These are phyloP conservation scores for Penicillium odoratum DNA, from an alignment of 495 filamentous ascomycete species.

Conservation along the genomic window DNA sequence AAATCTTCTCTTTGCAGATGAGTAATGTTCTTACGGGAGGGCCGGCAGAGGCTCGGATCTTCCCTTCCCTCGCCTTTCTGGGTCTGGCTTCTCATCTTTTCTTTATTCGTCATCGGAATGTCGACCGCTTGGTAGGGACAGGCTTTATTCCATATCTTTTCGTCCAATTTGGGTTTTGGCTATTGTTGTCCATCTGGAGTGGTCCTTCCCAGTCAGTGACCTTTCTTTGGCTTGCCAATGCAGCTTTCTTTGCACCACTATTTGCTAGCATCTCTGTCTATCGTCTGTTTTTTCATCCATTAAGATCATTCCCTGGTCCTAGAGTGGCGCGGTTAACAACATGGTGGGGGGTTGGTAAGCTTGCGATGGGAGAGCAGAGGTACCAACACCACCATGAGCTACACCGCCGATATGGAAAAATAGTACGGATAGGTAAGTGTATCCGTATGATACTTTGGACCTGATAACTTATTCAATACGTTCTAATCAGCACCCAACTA, in stretches of 20 bases:
- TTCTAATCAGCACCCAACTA: conserved; percentile 3
- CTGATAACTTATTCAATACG: neutral
- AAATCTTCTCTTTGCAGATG: neutral
- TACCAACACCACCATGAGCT: conserved; percentile 8
- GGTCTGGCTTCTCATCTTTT: conserved; percentile 9
- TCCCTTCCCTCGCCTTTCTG: conserved; percentile 1
- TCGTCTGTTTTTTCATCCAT: conserved; percentile 2
- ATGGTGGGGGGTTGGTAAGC: conserved; percentile 5
- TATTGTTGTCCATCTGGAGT: neutral
- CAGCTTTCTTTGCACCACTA: conserved; percentile 2
- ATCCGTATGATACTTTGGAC: neutral
- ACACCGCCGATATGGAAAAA: conserved; percentile 6
- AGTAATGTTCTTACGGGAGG: neutral
- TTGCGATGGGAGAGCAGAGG: neutral
- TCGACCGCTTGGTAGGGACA: conserved; percentile 2
- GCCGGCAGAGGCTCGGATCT: neutral
- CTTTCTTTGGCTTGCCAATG: conserved; percentile 1
- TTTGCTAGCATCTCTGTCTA: conserved; percentile 8
- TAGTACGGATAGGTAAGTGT: conserved; percentile 7
- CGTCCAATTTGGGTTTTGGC: conserved; percentile 1
- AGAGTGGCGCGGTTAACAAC: conserved; percentile 3
- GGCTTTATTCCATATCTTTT: neutral
- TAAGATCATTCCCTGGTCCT: conserved; percentile 5
- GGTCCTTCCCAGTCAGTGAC: neutral
- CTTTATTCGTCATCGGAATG: conserved; percentile 4